Percentiles rank a stretch among this genome's conserved stretches.
Conservation (phyloP, 2,329 filamentous ascomycete species). For the Lachnellula suecica region DNA sequence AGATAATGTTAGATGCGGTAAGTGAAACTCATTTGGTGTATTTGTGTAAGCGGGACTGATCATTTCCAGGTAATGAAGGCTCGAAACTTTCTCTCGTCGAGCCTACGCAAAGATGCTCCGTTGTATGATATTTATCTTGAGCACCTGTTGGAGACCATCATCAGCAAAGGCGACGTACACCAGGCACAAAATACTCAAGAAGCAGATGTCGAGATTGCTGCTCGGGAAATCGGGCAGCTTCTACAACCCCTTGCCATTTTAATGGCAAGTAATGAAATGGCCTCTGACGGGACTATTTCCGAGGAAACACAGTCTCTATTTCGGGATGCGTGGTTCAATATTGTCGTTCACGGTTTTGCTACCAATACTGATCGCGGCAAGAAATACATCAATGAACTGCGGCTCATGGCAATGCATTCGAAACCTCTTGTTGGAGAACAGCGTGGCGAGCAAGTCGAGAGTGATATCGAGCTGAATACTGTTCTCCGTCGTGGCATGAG, state of each 20-base stretch:
- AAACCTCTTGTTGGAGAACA: constrained; percentile 85
- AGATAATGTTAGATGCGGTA: constrained; percentile 69
- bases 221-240: constrained; percentile 83
- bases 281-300: constrained; percentile 46
- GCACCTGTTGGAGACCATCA: constrained; percentile 80
- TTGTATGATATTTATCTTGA: constrained; percentile 82
- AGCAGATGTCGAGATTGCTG: constrained; percentile 77
- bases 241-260: constrained; percentile 85
- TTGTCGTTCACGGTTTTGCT: constrained; percentile 89
- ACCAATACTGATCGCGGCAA: constrained; percentile 71
- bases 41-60: not conserved
- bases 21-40: constrained; percentile 33
- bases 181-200: constrained; percentile 72
- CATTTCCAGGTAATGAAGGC: constrained; percentile 66
- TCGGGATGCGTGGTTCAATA: constrained; percentile 97
- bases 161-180: constrained; percentile 85
- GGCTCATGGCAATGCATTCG: constrained; percentile 82
- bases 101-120: constrained; percentile 65
- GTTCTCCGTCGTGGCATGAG: constrained; percentile 85
- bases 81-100: constrained; percentile 73
- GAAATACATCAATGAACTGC: constrained; percentile 73
- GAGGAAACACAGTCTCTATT: constrained; percentile 73
- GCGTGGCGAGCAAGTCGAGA: constrained; percentile 85
- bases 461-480: constrained; percentile 94
- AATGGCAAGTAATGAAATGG: constrained; percentile 64